Evolutionary conservation across 2,329 filamentous ascomycete genomes (phyloP).

Genomic region (Zalaria sp.): DNA sequence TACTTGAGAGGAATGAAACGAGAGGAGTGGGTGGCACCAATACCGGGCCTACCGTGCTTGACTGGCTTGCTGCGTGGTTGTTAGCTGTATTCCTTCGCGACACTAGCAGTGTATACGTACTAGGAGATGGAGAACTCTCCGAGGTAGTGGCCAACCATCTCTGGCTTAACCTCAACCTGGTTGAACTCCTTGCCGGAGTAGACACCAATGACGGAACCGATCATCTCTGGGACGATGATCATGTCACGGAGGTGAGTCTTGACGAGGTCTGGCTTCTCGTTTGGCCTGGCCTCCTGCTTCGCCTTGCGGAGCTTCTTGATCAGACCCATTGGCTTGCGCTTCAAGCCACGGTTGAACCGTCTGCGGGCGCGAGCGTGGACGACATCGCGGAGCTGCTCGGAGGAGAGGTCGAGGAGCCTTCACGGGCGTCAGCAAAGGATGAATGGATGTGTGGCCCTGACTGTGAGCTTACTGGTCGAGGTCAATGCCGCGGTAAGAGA

Average conservation of each 20-base stretch:
- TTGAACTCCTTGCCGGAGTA: conserved; percentile 99
- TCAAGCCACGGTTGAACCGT: conserved; percentile 98
- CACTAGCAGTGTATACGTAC: conserved; percentile 39
- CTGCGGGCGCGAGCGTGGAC: conserved; percentile 97
- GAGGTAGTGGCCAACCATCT: conserved; percentile 99
- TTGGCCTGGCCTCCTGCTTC: conserved; percentile 97
- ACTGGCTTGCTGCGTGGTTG: conserved; percentile 70
- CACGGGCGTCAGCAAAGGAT: not conserved
- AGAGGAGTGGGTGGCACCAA: conserved; percentile 99
- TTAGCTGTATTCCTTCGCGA: conserved; percentile 29
- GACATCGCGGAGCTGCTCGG: conserved; percentile 97
- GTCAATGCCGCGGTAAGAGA: conserved; percentile 98
- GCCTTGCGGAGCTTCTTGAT: conserved; percentile 99
- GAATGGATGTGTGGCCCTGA: too few species aligned
- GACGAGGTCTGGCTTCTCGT: conserved; percentile 99
- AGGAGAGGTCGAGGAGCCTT: conserved; percentile 96
- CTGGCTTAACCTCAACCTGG: conserved; percentile 99
- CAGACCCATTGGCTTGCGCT: conserved; percentile 99
- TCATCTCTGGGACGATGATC: conserved; percentile 99
- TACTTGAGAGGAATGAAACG: conserved; percentile 99
- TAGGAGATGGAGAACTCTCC: conserved; percentile 99
- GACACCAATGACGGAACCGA: conserved; percentile 94
- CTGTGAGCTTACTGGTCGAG: conserved; percentile 77
- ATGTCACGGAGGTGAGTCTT: conserved; percentile 99
- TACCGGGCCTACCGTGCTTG: conserved; percentile 99